Conservation (phyloP, 345 rosid genomes). For the Raphanus raphanistrum region DNA sequence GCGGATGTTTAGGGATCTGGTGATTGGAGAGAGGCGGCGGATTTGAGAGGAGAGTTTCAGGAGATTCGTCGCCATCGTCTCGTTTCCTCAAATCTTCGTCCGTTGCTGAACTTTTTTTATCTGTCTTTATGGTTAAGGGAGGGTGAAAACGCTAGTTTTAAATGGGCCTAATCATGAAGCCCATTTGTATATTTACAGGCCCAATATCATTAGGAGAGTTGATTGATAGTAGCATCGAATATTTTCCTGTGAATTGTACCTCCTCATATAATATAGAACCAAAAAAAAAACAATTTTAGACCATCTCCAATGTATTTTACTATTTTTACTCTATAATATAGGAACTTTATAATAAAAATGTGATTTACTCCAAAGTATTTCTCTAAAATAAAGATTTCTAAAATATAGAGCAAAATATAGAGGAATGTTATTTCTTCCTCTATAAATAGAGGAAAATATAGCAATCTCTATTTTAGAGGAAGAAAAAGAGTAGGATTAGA, state of each 20-base stretch:
- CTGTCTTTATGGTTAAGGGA: background rate
- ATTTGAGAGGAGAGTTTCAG: conserved; percentile 60
- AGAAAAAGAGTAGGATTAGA: too few relatives aligned
- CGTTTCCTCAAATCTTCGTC: conserved; percentile 31
- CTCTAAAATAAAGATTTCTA: too few relatives aligned
- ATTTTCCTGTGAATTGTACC: background rate
- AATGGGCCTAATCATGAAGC: conserved; percentile 9
- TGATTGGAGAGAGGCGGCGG: conserved; percentile 52
- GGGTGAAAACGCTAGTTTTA: background rate
- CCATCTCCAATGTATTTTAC: too few relatives aligned
- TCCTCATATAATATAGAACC: background rate
- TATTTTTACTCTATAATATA: too few relatives aligned
- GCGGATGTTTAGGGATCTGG: conserved; percentile 45
- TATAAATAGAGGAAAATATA: too few relatives aligned
- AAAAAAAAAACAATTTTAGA: too few relatives aligned
- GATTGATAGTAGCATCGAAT: too few relatives aligned
- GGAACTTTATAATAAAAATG: too few relatives aligned
- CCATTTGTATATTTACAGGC: background rate
- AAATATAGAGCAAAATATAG: too few relatives aligned
- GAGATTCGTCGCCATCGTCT: conserved; percentile 58
- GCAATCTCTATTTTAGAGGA: too few relatives aligned
- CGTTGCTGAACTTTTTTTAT: conserved; percentile 4
- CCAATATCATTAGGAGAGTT: background rate
- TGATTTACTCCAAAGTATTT: too few relatives aligned
- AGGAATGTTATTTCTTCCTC: too few relatives aligned